A percentile compares a stretch with the other conserved stretches of the same genome.
Conservation (phyloP, 2,329 filamentous ascomycete genomes). For the Pseudocercospora ulei region DNA sequence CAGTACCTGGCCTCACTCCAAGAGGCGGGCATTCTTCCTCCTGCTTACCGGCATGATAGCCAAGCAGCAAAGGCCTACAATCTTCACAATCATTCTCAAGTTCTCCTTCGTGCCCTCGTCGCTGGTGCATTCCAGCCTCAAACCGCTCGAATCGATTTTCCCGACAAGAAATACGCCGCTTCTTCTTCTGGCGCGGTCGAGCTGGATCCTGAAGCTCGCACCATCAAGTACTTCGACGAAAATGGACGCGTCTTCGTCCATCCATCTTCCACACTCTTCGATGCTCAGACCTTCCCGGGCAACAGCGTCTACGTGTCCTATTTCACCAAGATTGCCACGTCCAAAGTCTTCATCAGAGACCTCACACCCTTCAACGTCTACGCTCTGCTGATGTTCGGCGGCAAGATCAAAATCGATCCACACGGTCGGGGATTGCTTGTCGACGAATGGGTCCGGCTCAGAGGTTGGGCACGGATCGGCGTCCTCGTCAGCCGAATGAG, state of each 20-base stretch:
- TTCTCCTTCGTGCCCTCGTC: conserved; percentile 42
- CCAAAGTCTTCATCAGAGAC: conserved; percentile 84
- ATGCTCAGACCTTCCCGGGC: conserved; percentile 64
- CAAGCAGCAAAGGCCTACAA: conserved; percentile 35
- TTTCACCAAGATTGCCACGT: conserved; percentile 83
- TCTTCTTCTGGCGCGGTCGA: conserved; percentile 83
- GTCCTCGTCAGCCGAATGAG: conserved; percentile 75
- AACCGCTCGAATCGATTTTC: conserved; percentile 82
- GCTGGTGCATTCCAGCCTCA: conserved; percentile 58
- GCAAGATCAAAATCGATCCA: conserved; percentile 75
- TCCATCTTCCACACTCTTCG: conserved; percentile 77
- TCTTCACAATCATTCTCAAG: conserved; percentile 42
- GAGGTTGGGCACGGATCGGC: conserved; percentile 90
- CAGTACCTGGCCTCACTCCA: conserved; percentile 80
- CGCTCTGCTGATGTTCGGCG: conserved; percentile 77
- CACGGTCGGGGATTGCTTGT: conserved; percentile 77
- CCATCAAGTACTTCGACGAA: conserved; percentile 83
- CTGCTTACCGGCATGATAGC: conserved; percentile 26
- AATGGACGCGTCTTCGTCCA: conserved; percentile 87
- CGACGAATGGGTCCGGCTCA: conserved; percentile 76
- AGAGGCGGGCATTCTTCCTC: conserved; percentile 66
- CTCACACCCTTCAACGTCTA: conserved; percentile 89
- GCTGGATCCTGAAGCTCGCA: conserved; percentile 80
- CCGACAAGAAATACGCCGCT: conserved; percentile 87
- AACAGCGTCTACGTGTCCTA: conserved; percentile 74